A percentile compares a stretch with the other conserved stretches of the same genome.
Conservation (phyloP, 2,329 filamentous ascomycete species). For the Venturia effusa region DNA sequence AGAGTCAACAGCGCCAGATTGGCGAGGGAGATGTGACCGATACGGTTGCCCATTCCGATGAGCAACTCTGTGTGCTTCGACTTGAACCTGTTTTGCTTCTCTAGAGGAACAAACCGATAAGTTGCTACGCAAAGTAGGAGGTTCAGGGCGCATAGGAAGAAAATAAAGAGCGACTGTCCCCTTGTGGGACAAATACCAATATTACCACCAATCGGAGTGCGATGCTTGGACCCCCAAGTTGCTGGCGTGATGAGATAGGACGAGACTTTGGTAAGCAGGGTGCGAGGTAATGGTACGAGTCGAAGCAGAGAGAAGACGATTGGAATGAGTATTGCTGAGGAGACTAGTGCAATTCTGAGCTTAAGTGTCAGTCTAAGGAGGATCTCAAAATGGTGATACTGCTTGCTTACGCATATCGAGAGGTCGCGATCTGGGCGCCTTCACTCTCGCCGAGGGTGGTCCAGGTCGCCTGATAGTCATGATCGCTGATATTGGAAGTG, state of each 20-base stretch:
- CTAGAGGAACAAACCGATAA: no score
- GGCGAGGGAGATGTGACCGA: conserved; percentile 31
- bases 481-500: background rate
- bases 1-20: conserved; percentile 34
- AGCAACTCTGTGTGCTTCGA: background rate
- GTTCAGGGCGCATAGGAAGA: conserved; percentile 31
- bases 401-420: background rate
- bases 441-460: background rate
- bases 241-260: conserved; percentile 25
- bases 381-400: background rate
- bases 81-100: conserved; percentile 19
- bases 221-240: conserved; percentile 23
- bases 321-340: conserved; percentile 18
- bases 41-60: conserved; percentile 29
- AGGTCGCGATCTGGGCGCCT: background rate
- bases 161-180: conserved; percentile 36
- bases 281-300: conserved; percentile 20
- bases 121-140: conserved; percentile 23
- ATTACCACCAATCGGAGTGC: conserved; percentile 17
- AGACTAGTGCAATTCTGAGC: conserved; percentile 16
- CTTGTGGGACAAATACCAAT: conserved; percentile 30
- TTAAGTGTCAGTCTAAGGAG: background rate
- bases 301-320: conserved; percentile 18
- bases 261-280: conserved; percentile 18
- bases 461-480: background rate